Percentiles rank a stretch among this genome's conserved stretches.
phyloP scores from a whole-genome alignment of 1,284 basidiomycete genomes.

The Wallemia hederae region DNA sequence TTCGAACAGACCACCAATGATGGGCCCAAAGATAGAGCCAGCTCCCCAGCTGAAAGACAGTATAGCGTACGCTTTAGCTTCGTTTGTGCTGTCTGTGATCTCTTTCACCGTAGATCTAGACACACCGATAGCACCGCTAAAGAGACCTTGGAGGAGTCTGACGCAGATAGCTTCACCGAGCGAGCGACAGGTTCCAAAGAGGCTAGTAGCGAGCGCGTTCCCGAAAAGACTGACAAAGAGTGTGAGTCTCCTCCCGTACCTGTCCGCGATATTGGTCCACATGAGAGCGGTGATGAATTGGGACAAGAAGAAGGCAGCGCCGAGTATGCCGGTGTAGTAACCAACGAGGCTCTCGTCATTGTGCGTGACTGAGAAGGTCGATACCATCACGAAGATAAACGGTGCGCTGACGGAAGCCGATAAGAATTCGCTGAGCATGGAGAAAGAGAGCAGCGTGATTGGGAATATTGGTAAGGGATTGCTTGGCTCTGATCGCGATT shows the following conservation, averaged over 20 bases:
- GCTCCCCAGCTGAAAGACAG: constrained; percentile 90
- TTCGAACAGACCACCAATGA: constrained; percentile 63
- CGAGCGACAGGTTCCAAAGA: constrained; percentile 4
- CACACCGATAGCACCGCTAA: constrained; percentile 9
- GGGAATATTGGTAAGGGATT: background rate
- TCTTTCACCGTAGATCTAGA: constrained; percentile 52
- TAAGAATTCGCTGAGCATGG: constrained; percentile 73
- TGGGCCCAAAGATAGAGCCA: constrained; percentile 48
- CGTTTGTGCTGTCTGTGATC: constrained; percentile 67
- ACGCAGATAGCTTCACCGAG: constrained; percentile 48
- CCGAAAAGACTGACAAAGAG: constrained; percentile 1
- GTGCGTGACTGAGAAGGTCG: constrained; percentile 34
- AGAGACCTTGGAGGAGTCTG: constrained; percentile 44
- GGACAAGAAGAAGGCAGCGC: constrained; percentile 22
- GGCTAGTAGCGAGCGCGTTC: background rate
- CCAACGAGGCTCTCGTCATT: constrained; percentile 29
- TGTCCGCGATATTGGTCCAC: background rate
- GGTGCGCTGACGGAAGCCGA: constrained; percentile 70
- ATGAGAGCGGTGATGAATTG: constrained; percentile 8
- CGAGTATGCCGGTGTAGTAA: constrained; percentile 19
- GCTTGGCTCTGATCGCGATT: background rate
- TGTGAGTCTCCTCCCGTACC: background rate
- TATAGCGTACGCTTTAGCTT: constrained; percentile 75
- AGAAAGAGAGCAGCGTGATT: background rate
- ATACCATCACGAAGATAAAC: constrained; percentile 74